Base-by-base conservation (phyloP, 1,139 yeast species). In the Lodderomyces oxycetoniae region DNA sequence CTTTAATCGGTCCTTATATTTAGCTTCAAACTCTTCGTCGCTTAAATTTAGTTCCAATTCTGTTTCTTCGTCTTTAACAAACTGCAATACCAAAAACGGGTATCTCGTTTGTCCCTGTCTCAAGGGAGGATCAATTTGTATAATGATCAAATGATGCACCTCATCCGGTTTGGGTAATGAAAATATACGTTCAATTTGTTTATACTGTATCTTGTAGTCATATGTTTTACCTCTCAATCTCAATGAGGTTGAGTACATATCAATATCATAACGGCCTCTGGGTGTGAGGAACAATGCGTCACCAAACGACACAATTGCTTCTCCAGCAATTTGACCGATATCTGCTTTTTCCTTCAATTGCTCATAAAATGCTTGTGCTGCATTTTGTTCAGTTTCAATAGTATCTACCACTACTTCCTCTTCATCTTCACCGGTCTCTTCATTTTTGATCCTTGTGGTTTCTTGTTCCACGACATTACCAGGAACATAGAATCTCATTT, bases 211-310 rank as follows among this genome's bases (percentile, higher is more conserved):
- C 63, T 91, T 93, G 71, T 91, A 93, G 59, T 91, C 98, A 61
- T 93, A 91, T 3, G 98, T 91, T 62, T 91, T 91, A 59, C 99
- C 99, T 53, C 98, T 80, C 39, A 91, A 71, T 57, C 98, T 79
- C 61, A 93, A 76, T 29, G 94, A 85, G 17, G 78, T 76, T 29
- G 87, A 80, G 61, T 86, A 91, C 82, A 91, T 83, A 59, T 89
- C 97, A 49, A 91, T 84, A 57, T 93, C 98, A 59, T 89, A 91
- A 60, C 98, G 91, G 49, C 98, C 98, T 73, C 95, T 79, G 49
- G 99, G 99, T 1, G 98, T 93, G 41, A 93, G 77, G 71, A 91
- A 88, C 54, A 91, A 71, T 8, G 88, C 81, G 51, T 89, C 97
- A 35, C 86, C 77, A 64, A 91, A 88, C 4, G 96, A 83, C 3